Conservation (phyloP, 306 rosid genomes). For the Castanea mollissima region DNA sequence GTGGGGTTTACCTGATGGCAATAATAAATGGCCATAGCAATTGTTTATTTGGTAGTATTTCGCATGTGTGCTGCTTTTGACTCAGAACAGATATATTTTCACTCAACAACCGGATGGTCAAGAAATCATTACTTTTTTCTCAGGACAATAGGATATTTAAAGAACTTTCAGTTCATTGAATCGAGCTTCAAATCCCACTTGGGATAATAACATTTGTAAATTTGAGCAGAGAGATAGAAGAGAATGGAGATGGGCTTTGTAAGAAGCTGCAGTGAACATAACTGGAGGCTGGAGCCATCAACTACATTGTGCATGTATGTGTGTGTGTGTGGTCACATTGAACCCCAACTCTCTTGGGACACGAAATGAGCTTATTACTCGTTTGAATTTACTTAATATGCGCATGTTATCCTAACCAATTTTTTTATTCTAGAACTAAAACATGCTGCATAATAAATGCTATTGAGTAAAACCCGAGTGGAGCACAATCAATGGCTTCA, state of each 20-base stretch:
- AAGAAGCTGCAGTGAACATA: too few species aligned
- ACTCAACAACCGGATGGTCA: too few species aligned
- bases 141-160: neutral
- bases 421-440: neutral
- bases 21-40: neutral
- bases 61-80: neutral
- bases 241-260: too few species aligned
- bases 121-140: too few species aligned
- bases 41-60: neutral
- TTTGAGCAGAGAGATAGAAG: neutral
- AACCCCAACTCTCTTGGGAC: too few species aligned
- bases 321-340: too few species aligned
- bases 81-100: too few species aligned
- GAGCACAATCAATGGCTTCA: neutral
- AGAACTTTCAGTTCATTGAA: too few species aligned
- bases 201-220: neutral
- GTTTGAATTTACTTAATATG: too few species aligned
- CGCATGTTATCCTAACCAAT: neutral
- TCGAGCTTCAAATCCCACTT: neutral
- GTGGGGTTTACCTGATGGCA: slow-evolving; percentile 9
- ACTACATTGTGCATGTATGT: too few species aligned
- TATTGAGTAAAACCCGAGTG: neutral
- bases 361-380: too few species aligned
- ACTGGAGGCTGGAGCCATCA: too few species aligned
- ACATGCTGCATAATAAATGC: neutral